Evolutionary conservation across 805 yeast genomes (phyloP), one percentile per base, ranked within the genome.

Genomic region (Candida patagonica): DNA sequence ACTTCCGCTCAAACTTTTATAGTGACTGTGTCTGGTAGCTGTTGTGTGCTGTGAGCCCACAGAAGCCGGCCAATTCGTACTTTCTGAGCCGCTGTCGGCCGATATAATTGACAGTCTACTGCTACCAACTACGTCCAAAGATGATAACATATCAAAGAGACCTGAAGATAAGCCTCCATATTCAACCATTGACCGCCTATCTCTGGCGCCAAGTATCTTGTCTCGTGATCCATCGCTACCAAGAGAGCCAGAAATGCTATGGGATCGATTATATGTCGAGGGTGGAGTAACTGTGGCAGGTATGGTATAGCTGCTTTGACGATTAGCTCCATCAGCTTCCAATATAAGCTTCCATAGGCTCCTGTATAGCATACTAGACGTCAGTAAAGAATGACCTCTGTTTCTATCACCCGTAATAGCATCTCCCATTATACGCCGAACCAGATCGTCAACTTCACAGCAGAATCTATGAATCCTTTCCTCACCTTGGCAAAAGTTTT

Each of bases 401-500:
- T 46, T 35, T 40, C 46, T 40, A 16, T 35, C 24, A 42, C 46
- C 26, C 43, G 42, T 32, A 37, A 55, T 39, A 41, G 48, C 54
- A 16, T 60, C 57, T 4, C 62, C 64, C 37, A 60, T 39, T 6
- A 35, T 34, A 21, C 41, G 17, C 24, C 30, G 37, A 4, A 32
- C 41, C 27, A 38, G 30, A 35, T 40, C 42, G 15, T 42, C 60
- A 4, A 60, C 44, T 40, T 61, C 66, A 27, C 59, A 56, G 32
- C 55, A 50, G 31, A 54, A 60, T 12, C 66, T 41, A 29, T 58
- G 65, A 24, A 61, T 50, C n/a, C 51, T 41, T 41, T 61, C 66
- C 38, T 61, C 66, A 9, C 60, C 58, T 4, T 48, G 53, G 30
- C 62, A 52, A 27, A 60, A 46, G 33, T 58, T 59, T 32, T 57